Conservation (phyloP, 2,329 filamentous ascomycete species). For the Venturia asperata region DNA sequence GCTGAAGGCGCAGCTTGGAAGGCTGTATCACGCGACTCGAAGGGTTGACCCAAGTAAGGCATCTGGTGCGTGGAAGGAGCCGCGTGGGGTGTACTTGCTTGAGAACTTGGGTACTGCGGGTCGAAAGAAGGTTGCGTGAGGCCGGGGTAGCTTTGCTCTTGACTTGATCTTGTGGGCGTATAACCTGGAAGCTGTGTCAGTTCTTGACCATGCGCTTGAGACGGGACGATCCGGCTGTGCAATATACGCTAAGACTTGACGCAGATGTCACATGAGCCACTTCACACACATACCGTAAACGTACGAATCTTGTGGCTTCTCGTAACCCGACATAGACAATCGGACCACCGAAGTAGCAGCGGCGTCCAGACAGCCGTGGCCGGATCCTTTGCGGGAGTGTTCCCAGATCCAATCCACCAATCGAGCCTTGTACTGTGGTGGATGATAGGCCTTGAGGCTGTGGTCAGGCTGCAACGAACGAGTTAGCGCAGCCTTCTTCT, state of each 20-base stretch:
- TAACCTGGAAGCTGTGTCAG: constrained; percentile 47
- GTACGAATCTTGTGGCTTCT: constrained; percentile 66
- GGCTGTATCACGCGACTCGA: constrained; percentile 37
- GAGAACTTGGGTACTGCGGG: constrained; percentile 43
- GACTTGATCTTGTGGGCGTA: constrained; percentile 54
- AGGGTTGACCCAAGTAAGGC: constrained; percentile 38
- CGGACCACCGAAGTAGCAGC: constrained; percentile 3
- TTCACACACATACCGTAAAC: constrained; percentile 65
- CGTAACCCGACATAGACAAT: constrained; percentile 69
- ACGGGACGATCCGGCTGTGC: constrained; percentile 30
- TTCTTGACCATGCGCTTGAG: constrained; percentile 34
- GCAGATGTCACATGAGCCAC: constrained; percentile 22
- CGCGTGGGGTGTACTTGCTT: constrained; percentile 45
- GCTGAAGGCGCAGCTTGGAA: constrained; percentile 52
- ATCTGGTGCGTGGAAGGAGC: constrained; percentile 38
- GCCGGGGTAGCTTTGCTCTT: constrained; percentile 44
- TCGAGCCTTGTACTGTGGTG: constrained; percentile 1
- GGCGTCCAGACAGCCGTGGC: background rate
- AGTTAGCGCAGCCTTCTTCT: constrained; percentile 12
- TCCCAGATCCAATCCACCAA: constrained; percentile 10
- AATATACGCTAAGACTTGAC: constrained; percentile 26
- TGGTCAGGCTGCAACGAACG: constrained; percentile 12
- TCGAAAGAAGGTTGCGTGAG: constrained; percentile 44
- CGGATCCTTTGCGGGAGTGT: constrained; percentile 8
- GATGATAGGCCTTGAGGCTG: constrained; percentile 10